Evolutionary conservation across 768 basidiomycete species (phyloP), one percentile per base, ranked within the genome.

Genomic region (Chlorophyllum brunneum): DNA sequence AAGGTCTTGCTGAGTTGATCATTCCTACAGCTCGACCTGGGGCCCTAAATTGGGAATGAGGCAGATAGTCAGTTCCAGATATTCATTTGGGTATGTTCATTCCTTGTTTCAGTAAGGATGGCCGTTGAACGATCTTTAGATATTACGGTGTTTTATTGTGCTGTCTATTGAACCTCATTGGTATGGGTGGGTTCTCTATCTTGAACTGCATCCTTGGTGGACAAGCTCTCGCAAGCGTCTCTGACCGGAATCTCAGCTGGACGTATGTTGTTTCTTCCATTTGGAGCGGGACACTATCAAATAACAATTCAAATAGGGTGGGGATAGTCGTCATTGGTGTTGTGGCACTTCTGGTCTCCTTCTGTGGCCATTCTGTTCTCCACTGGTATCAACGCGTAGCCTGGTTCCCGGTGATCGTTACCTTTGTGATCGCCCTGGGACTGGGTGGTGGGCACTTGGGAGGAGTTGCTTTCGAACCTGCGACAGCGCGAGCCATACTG

Each of bases 1-100:
- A 1, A 31, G 5, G 24, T 24, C 2, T 31, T 36, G 5, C 13
- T 36, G 11, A 16, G 15, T 42, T 3, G 20, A 51, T 11, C 10
- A 16, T 27, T 27, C 26, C 24, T 47, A 46, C 18, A 76, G 75
- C 24, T 61, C 72, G 11, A 89, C 85, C 18, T 92, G 88, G 80
- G 91, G 93, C 15, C 88, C 92, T 0, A 85, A 83, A 64, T 71
- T 89, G 0, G 93, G 93, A 9, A 80, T 94, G 73, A 78, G 93
- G 13, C 90, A 92, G 59, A 91, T 94, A 88, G 81, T 91, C 20
- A 78, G 81, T 38, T 83, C 90, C 2, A 62, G 64, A 43, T 70
- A 71, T 58, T 61, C 71, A 10, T 71, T 71, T 51, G 70, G 70
- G 70, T 72, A 30, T 26, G 67, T 53, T 0, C 2, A 8, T 23